A percentile compares a stretch with the other conserved stretches of the same genome.
Conservation (phyloP, 179 eudicot species). For the Spinacia oleracea region DNA sequence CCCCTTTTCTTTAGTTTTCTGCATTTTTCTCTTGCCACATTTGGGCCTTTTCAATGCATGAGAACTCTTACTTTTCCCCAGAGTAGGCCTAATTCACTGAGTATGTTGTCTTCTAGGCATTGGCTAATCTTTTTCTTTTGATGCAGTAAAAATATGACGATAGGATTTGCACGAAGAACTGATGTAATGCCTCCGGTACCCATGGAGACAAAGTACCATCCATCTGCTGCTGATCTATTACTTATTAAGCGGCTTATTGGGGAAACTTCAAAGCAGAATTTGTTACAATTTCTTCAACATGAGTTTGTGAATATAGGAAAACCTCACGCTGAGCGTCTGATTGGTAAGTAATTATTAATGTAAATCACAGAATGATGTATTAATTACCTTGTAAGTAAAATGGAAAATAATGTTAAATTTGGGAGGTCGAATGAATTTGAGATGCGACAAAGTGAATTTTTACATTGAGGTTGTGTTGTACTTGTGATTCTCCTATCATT, state of each 20-base stretch:
- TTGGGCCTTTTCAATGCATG: background rate
- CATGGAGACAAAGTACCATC: slow-evolving; percentile 90
- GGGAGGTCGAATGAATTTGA: too few relatives aligned
- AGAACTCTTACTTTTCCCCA: background rate
- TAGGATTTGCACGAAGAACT: slow-evolving; percentile 91
- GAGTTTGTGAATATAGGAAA: slow-evolving; percentile 93
- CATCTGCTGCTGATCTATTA: slow-evolving; percentile 97
- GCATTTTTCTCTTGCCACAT: slow-evolving; percentile 8
- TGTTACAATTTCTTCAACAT: slow-evolving; percentile 93
- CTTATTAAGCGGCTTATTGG: slow-evolving; percentile 91
- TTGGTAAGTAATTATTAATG: slow-evolving; percentile 47
- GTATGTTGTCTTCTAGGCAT: slow-evolving; percentile 28
- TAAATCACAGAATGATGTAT: background rate
- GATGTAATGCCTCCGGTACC: slow-evolving; percentile 97
- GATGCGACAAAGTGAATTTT: slow-evolving; percentile 4
- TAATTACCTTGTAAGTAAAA: background rate
- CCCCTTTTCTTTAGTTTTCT: slow-evolving; percentile 23
- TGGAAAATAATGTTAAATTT: too few relatives aligned
- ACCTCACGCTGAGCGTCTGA: slow-evolving; percentile 84
- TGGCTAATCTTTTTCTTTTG: slow-evolving; percentile 13
- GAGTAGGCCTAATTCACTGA: slow-evolving; percentile 26
- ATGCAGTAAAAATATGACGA: slow-evolving; percentile 79
- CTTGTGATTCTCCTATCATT: background rate
- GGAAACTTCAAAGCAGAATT: slow-evolving; percentile 79
- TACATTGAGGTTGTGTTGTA: background rate